phyloP scores from a whole-genome alignment of 2,329 filamentous ascomycete species.

The Trichoderma brevicompactum region DNA sequence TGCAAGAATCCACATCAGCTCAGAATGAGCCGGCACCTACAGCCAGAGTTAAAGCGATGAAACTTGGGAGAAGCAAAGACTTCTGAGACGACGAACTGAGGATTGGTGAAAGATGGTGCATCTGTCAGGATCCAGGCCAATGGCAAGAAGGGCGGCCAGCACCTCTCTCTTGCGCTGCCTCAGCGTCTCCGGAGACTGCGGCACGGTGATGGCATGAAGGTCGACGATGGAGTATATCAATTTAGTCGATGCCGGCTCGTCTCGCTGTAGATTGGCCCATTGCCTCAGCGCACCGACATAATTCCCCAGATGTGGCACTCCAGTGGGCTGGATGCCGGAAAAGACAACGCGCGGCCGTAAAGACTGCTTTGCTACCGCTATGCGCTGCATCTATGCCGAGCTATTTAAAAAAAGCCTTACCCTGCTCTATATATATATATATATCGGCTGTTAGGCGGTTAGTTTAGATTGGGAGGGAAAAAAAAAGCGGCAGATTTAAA shows the following conservation, averaged over 20 bases:
- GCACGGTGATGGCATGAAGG: constrained; percentile 86
- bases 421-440: not conserved
- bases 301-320: constrained; percentile 91
- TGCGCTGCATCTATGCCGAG: constrained; percentile 11
- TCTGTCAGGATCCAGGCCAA: constrained; percentile 79
- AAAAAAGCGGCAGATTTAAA: no score
- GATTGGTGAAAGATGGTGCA: constrained; percentile 84
- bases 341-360: constrained; percentile 65
- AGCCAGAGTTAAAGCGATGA: not conserved
- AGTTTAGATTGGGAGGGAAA: no score
- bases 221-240: constrained; percentile 90
- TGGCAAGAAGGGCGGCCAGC: constrained; percentile 78
- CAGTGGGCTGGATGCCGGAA: constrained; percentile 96
- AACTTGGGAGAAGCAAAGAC: not conserved
- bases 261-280: constrained; percentile 78
- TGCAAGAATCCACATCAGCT: constrained; percentile 96
- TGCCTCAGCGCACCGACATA: constrained; percentile 87
- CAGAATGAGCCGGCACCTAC: constrained; percentile 76
- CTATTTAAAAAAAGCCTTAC: no score
- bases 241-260: constrained; percentile 60
- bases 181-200: constrained; percentile 67
- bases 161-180: constrained; percentile 71
- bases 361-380: constrained; percentile 6
- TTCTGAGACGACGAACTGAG: constrained; percentile 56
- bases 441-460: no score